Base-by-base conservation (phyloP, 768 basidiomycete species). In the Phylloporus arenicola region DNA sequence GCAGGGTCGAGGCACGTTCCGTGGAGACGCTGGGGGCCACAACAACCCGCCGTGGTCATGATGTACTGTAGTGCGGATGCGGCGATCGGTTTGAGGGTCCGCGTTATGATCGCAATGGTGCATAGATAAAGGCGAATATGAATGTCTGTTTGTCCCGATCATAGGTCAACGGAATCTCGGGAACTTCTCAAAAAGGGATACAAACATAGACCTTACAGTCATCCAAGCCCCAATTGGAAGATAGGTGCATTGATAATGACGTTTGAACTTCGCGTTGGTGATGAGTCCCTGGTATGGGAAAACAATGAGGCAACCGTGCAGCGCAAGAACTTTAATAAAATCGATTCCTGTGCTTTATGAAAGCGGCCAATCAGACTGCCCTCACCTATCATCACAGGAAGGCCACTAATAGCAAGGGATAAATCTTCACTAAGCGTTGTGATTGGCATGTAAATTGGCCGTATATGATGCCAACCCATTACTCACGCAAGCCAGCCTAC, bases 231-330 rank as follows among this genome's bases (percentile, higher is more conserved):
- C 5, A 31, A 58, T 45, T 38, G 33, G 43, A 50, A 12, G 7
- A 40, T 34, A 45, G 43, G n/a, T 34, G 29, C 25, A 38, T 53
- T 42, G 53, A 51, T 40, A 14, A 31, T 64, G 59, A 57, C 53
- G 50, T 48, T 51, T 47, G 34, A 45, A 50, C 46, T 57, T 62
- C 53, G 43, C 44, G 43, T 39, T 50, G 52, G 47, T 53, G 55
- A 55, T 53, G 42, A 48, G 40, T 44, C 52, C 56, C 54, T 43
- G 50, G 47, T 14, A 41, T 45, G 44, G 51, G 47, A 54, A 54
- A 37, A 59, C 57, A 63, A 64, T 44, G 62, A 53, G 63, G 60
- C 46, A 62, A 38, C 54, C 62, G 42, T 47, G 51, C 58, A 49
- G 52, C 58, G 19, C 33, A 41, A 52, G 44, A 42, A 39, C 46